These are phyloP conservation scores for Oehlia diaphana DNA, from an alignment of 192 early-diverging fungal genomes.

Conservation along the genomic window DNA sequence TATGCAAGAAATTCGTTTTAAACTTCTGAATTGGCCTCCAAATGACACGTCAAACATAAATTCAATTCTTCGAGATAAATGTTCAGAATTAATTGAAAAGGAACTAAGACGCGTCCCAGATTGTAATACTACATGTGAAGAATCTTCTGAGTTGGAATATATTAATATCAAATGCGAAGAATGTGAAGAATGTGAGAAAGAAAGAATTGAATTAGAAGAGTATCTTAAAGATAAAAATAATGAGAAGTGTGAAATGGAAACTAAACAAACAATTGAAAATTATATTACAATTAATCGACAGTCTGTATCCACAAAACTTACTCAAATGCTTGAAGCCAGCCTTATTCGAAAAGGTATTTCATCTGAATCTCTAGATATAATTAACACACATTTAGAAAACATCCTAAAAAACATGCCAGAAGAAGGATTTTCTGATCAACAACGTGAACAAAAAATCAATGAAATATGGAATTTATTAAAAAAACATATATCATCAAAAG, in stretches of 20 bases:
- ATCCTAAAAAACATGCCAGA: background rate
- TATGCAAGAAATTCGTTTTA: background rate
- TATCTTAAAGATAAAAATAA: conserved; percentile 8
- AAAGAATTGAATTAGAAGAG: background rate
- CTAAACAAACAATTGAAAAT: conserved; percentile 9
- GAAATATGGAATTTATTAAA: conserved; percentile 1
- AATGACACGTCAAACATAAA: background rate
- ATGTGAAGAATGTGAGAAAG: conserved; percentile 4
- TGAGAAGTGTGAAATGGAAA: conserved; percentile 10
- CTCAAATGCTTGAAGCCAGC: conserved; percentile 3
- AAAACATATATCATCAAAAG: background rate
- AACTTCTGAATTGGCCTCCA: background rate
- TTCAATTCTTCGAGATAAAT: background rate
- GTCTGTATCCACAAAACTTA: conserved; percentile 1
- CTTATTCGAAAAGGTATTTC: conserved; percentile 9
- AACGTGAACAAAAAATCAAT: background rate
- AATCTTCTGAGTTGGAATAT: background rate
- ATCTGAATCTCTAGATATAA: conserved; percentile 13
- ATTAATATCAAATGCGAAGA: background rate
- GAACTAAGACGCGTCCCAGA: background rate
- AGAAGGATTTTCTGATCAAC: background rate
- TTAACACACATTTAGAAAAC: background rate
- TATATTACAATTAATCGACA: conserved; percentile 11
- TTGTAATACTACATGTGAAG: background rate
- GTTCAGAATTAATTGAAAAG: background rate